Evolutionary conservation across 768 basidiomycete genomes (phyloP), one percentile per base, ranked within the genome.

Genomic region (Naematelia aurantialba): DNA sequence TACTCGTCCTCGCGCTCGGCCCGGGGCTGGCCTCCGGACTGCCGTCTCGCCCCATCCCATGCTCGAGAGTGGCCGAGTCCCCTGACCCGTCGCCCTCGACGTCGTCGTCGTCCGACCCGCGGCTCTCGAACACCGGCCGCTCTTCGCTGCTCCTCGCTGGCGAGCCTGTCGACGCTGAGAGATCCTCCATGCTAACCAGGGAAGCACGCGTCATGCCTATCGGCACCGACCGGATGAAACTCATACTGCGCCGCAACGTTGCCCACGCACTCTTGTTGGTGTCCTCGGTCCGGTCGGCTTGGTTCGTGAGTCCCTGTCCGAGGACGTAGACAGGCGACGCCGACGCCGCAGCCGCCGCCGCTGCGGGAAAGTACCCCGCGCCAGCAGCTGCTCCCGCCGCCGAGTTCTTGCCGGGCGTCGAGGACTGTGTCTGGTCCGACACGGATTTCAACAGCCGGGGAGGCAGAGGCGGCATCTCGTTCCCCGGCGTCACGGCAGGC

Each of bases 401-500:
- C 11, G 24, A 22, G n/a, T 22, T 19, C 10, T 22, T 22, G 11
- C 34, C 17, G 8, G 19, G 29, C n/a, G 50, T 50, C 14, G 30
- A 27, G n/a, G n/a, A n/a, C n/a, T n/a, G n/a, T n/a, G n/a, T n/a
- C 27, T 24, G n/a, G 26, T 21, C 19, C 25, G 50, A 39, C 46
- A 13, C 14, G 25, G 44, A 44, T 19, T 55, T 49, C 30, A 46
- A 52, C 26, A 52, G 27, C 24, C n/a, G 27, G 17, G 52, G 52
- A 27, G 52, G 52, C 14, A 51, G 22, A n/a, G 52, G 44, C 1
- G 58, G 55, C 17, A 27, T 26, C 34, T 46, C 44, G 26, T 29
- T 44, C 4, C 29, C 24, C 11, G 60, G 60, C 8, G 56, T 25
- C 8, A 46, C 5, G 8, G 46, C 42, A 2, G 63, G 63, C 26